phyloP scores from a whole-genome alignment of 352 stramenopile genomes.

The Globisporangium megalacanthum region DNA sequence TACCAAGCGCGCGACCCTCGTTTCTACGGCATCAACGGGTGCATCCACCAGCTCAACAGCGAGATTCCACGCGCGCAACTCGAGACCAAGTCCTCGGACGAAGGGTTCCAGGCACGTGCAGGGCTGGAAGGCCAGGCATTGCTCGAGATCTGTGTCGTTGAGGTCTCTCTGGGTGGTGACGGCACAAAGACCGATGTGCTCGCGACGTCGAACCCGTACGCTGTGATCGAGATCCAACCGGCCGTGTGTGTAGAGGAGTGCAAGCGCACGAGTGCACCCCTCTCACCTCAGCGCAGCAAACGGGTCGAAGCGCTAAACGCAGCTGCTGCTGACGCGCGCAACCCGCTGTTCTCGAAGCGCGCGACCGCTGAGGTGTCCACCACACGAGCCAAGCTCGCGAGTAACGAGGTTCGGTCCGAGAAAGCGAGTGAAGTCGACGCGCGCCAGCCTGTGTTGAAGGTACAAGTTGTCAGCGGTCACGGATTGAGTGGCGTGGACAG shows the following conservation, averaged over 20 bases:
- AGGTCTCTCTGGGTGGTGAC: conserved; percentile 17
- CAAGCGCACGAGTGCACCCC: conserved; percentile 34
- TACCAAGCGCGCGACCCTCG: conserved; percentile 54
- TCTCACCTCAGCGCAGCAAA: conserved; percentile 48
- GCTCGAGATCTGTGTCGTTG: conserved; percentile 51
- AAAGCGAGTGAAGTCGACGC: conserved; percentile 21
- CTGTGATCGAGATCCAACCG: conserved; percentile 57
- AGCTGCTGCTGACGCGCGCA: conserved; percentile 31
- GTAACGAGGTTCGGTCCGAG: conserved; percentile 60
- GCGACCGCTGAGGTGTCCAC: conserved; percentile 50
- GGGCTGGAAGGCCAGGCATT: conserved; percentile 54
- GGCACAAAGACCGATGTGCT: conserved; percentile 23
- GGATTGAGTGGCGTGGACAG: conserved; percentile 48
- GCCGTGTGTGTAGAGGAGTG: conserved; percentile 46
- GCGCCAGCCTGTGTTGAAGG: conserved; percentile 35
- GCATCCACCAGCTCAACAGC: conserved; percentile 61
- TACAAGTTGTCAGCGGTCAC: conserved; percentile 58
- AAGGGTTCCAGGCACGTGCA: conserved; percentile 45
- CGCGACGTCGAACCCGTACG: conserved; percentile 38
- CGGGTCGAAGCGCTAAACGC: conserved; percentile 26
- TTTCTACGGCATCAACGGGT: conserved; percentile 81
- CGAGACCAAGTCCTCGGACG: conserved; percentile 47
- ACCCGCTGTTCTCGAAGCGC: conserved; percentile 43
- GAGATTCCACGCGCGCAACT: conserved; percentile 53
- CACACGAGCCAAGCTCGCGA: conserved; percentile 39